Percentiles rank a stretch among this genome's conserved stretches.
phyloP scores from a whole-genome alignment of 2,329 filamentous ascomycete genomes.

The Arthrinium phaeospermum region DNA sequence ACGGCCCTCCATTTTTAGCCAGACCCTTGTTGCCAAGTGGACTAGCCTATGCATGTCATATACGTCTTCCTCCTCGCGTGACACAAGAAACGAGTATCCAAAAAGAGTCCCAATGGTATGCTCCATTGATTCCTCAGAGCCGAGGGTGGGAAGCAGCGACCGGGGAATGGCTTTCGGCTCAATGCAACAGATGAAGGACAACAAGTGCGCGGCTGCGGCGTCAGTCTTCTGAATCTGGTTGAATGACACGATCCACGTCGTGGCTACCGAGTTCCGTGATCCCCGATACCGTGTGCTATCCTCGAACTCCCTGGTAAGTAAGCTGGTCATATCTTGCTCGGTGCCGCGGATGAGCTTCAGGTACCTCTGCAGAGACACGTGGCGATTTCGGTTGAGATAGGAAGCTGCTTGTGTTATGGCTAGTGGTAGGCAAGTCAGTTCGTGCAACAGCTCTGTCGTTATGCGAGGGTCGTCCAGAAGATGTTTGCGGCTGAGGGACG shows the following conservation, averaged over 20 bases:
- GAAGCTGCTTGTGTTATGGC: constrained; percentile 46
- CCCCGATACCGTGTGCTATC: constrained; percentile 39
- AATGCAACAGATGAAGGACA: constrained; percentile 47
- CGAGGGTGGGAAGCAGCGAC: constrained; percentile 36
- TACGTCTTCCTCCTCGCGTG: constrained; percentile 30
- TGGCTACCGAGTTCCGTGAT: constrained; percentile 42
- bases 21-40: constrained; percentile 39
- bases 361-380: constrained; percentile 37
- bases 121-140: constrained; percentile 28
- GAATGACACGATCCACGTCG: constrained; percentile 48
- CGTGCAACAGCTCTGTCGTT: not conserved
- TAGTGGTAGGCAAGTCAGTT: constrained; percentile 34
- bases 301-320: constrained; percentile 42
- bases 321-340: constrained; percentile 36
- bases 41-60: constrained; percentile 47
- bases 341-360: constrained; percentile 39
- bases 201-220: constrained; percentile 39
- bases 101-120: constrained; percentile 40
- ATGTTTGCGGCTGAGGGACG: not conserved
- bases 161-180: constrained; percentile 46
- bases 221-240: constrained; percentile 40
- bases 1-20: constrained; percentile 31
- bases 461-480: not conserved
- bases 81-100: constrained; percentile 40
- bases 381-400: constrained; percentile 41